phyloP scores from a whole-genome alignment of 306 rosid genomes.

The Quercus wislizeni region DNA sequence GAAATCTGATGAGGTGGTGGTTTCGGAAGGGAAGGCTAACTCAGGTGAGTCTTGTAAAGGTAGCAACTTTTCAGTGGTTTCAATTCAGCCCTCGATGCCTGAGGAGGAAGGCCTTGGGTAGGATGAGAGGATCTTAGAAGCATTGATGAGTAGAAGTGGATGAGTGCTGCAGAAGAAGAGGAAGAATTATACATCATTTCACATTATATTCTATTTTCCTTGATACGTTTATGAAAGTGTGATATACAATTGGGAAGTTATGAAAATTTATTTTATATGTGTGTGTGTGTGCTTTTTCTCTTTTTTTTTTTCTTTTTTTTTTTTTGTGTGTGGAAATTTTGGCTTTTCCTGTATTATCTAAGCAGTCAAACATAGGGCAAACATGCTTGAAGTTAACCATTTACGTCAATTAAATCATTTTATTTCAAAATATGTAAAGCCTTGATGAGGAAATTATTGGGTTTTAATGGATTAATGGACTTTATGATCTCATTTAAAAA shows the following conservation, averaged over 20 bases:
- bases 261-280: too few relatives aligned
- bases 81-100: slow-evolving; percentile 26
- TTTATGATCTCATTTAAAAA: too few relatives aligned
- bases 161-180: slow-evolving; percentile 69
- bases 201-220: slow-evolving; percentile 18
- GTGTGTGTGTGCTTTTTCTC: too few relatives aligned
- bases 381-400: too few relatives aligned
- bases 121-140: slow-evolving; percentile 85
- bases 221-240: slow-evolving; percentile 16
- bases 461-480: too few relatives aligned
- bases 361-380: too few relatives aligned
- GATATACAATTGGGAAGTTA: not conserved
- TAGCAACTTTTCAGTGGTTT: slow-evolving; percentile 33
- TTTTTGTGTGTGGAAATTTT: too few relatives aligned
- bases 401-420: too few relatives aligned
- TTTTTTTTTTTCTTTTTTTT: too few relatives aligned
- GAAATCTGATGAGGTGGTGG: slow-evolving; percentile 32
- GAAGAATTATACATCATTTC: slow-evolving; percentile 44
- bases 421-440: too few relatives aligned
- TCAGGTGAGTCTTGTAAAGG: slow-evolving; percentile 35
- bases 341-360: too few relatives aligned
- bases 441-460: too few relatives aligned
- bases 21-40: slow-evolving; percentile 28
- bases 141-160: slow-evolving; percentile 60
- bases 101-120: slow-evolving; percentile 82